Base-by-base conservation (phyloP, 345 rosid genomes). In the Cochlearia excelsa region DNA sequence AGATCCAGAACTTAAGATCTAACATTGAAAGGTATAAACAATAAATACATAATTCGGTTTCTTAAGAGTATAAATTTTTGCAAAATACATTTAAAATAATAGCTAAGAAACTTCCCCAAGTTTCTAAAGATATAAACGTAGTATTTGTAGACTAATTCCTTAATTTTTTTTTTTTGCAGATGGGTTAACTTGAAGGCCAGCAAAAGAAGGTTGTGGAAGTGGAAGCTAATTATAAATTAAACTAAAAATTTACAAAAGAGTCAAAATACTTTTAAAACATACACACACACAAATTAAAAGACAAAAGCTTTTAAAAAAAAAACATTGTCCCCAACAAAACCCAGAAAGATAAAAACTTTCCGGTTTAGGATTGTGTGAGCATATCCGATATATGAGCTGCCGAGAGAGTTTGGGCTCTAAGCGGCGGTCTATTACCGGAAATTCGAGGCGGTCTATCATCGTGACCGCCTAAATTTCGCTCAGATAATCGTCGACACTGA, bases 371-470 rank as follows among this genome's bases (percentile, higher is more conserved):
- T 46, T 46, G 57, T 30, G 62, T 59, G 9, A 71, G 57, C 47
- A 71, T 58, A 46, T 66, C 34, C 34, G 75, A 71, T 2, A 65
- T 64, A 65, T 64, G 75, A 46, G 75, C 53, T n/a, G 70, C 66
- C 38, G 75, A 71, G 34, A 65, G 75, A 33, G 75, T 64, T 26
- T 71, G 75, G 1, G 75, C 66, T 42, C 70, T 65, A 3, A 4
- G 30, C 8, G 70, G 70, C 23, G 61, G 42, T 58, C 66, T 52
- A 26, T 53, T 65, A 9, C 66, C 62, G 57, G 66, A 1, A 28
- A 71, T 39, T 53, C 75, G 57, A 51, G 66, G 40, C 4, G 75
- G 70, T 4, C 70, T 58, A 7, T 48, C 69, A 34, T 70, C 59
- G 69, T 56, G 74, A 30, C 42, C 34, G 5, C 52, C 40, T 2